These are phyloP conservation scores for Candida nanaspora DNA, from an alignment of 805 yeast species.

Conservation along the genomic window DNA sequence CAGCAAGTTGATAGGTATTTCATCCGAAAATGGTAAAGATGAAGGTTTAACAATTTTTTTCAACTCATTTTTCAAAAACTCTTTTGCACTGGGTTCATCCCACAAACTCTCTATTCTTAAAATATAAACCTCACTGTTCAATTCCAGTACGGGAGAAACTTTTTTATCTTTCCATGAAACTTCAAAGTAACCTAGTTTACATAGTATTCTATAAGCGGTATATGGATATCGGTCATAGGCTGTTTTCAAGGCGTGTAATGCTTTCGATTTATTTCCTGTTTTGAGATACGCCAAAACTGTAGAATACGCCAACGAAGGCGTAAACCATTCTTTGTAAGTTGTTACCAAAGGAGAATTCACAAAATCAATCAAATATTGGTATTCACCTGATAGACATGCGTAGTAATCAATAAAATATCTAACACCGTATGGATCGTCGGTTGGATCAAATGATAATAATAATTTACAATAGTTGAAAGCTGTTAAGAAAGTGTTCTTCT, in stretches of 20 bases:
- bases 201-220: constrained; percentile 44
- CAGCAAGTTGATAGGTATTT: constrained; percentile 54
- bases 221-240: constrained; percentile 56
- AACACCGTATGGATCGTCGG: constrained; percentile 80
- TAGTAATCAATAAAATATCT: constrained; percentile 78
- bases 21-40: constrained; percentile 11
- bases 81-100: constrained; percentile 38
- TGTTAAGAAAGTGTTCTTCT: constrained; percentile 69
- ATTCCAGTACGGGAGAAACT: constrained; percentile 25
- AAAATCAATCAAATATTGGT: constrained; percentile 51
- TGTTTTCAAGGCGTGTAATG: constrained; percentile 35
- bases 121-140: constrained; percentile 51
- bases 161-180: constrained; percentile 18
- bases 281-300: constrained; percentile 53
- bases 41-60: constrained; percentile 7
- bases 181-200: constrained; percentile 34
- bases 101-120: constrained; percentile 49
- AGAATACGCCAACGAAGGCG: constrained; percentile 68
- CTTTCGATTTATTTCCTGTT: constrained; percentile 30
- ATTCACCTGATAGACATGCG: constrained; percentile 59
- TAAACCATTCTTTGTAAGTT: constrained; percentile 58
- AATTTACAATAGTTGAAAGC: constrained; percentile 72
- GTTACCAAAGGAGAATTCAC: constrained; percentile 48
- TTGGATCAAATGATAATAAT: constrained; percentile 58
- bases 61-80: constrained; percentile 28